Evolutionary conservation across 2,329 filamentous ascomycete species (phyloP).

Genomic region (Botryosphaeria dothidea): DNA sequence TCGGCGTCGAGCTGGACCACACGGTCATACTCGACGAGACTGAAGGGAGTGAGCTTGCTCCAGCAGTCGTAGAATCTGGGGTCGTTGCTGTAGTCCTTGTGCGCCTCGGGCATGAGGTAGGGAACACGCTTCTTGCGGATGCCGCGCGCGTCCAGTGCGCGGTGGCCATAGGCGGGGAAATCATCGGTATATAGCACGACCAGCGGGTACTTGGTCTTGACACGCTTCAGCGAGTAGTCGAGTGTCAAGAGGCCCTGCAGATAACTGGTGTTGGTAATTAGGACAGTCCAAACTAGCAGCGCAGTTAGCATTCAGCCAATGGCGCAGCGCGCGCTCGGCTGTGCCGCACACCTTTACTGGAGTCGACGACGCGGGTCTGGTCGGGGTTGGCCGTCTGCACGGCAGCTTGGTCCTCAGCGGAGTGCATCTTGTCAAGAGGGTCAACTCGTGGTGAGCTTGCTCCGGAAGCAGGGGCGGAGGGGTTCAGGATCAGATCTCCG

Average conservation of each 20-base stretch:
- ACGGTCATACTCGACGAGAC: conserved; percentile 72
- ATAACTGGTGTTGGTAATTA: conserved; percentile 84
- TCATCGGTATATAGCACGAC: conserved; percentile 80
- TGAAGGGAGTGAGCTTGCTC: conserved; percentile 82
- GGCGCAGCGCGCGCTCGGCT: background rate
- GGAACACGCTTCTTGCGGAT: conserved; percentile 71
- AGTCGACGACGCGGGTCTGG: conserved; percentile 29
- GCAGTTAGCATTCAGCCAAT: conserved; percentile 9
- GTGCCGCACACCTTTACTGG: conserved; percentile 36
- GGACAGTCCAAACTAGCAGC: conserved; percentile 74
- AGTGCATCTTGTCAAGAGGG: background rate
- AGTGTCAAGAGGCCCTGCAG: conserved; percentile 81
- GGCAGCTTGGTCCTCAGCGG: conserved; percentile 1
- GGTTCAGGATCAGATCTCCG: conserved; percentile 10
- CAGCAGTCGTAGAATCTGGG: conserved; percentile 88
- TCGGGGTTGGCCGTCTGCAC: conserved; percentile 24
- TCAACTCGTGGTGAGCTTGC: background rate
- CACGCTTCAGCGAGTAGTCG: conserved; percentile 70
- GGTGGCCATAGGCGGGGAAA: conserved; percentile 68
- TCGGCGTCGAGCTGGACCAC: conserved; percentile 86
- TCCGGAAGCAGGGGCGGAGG: conserved; percentile 12
- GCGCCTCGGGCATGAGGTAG: conserved; percentile 67
- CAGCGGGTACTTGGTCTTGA: conserved; percentile 71
- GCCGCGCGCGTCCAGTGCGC: conserved; percentile 66
- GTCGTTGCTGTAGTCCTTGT: conserved; percentile 72